A percentile compares a stretch with the other conserved stretches of the same genome.
Conservation (phyloP, 345 rosid species). For the Heritiera littoralis region DNA sequence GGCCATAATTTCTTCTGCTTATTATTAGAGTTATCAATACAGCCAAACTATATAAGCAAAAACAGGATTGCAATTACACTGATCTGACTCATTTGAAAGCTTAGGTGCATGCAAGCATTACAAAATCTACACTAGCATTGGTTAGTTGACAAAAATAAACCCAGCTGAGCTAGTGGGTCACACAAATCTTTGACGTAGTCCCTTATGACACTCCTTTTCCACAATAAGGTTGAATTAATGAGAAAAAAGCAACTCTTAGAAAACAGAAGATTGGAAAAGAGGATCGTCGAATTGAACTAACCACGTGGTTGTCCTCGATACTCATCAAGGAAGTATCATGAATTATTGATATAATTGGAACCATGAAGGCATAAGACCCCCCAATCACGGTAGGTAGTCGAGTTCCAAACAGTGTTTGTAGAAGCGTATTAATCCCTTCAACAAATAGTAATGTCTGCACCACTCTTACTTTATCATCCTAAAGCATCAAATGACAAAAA, state of each 20-base stretch:
- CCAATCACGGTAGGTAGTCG: constrained; percentile 93
- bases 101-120: background rate
- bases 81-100: constrained; percentile 21
- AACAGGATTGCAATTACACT: background rate
- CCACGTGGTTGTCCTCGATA: constrained; percentile 75
- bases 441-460: constrained; percentile 90
- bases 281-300: constrained; percentile 37
- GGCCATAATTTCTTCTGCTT: constrained; percentile 1
- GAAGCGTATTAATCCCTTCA: constrained; percentile 87
- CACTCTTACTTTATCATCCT: constrained; percentile 97
- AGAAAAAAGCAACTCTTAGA: constrained; percentile 20
- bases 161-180: constrained; percentile 28
- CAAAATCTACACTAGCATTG: background rate
- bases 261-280: constrained; percentile 12
- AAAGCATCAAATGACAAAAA: constrained; percentile 27
- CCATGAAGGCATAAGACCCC: constrained; percentile 97
- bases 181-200: constrained; percentile 33
- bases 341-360: constrained; percentile 90
- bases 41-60: background rate
- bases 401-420: constrained; percentile 91
- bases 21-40: background rate
- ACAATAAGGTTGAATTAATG: constrained; percentile 22
- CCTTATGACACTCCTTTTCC: constrained; percentile 9
- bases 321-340: constrained; percentile 72
- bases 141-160: constrained; percentile 15